A percentile compares a stretch with the other conserved stretches of the same genome.
Conservation (phyloP, 768 basidiomycete species). For the Stropharia rugosoannulata region DNA sequence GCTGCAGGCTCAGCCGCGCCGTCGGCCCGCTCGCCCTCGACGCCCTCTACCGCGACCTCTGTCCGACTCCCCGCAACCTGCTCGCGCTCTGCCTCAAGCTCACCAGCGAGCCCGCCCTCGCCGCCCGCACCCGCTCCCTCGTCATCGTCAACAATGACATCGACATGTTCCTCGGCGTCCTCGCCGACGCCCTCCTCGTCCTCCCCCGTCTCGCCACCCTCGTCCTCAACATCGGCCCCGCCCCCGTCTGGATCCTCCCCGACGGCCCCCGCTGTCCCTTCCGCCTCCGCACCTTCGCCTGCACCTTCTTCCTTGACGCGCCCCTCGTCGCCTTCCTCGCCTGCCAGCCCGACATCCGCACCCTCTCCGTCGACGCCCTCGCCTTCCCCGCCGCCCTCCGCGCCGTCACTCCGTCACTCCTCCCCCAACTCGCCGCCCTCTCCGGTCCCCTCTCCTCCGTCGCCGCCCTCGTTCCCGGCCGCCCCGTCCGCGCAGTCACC, state of each 20-base stretch:
- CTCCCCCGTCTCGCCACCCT: constrained; percentile 22
- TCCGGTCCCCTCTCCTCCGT: constrained; percentile 19
- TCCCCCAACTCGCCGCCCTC: constrained; percentile 17
- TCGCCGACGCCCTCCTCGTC: constrained; percentile 19
- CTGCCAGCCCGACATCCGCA: constrained; percentile 12
- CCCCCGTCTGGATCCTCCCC: constrained; percentile 24
- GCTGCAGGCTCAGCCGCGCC: constrained; percentile 20
- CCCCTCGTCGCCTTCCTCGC: constrained; percentile 16
- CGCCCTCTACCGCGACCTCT: constrained; percentile 22
- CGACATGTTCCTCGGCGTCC: constrained; percentile 21
- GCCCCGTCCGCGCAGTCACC: constrained; percentile 17
- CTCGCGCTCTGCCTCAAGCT: constrained; percentile 22
- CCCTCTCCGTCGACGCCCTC: constrained; percentile 11
- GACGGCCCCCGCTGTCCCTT: constrained; percentile 16
- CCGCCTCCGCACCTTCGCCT: constrained; percentile 18
- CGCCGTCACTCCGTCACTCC: constrained; percentile 3
- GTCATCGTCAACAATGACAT: constrained; percentile 14
- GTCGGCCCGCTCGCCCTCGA: constrained; percentile 17
- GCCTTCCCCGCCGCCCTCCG: background rate
- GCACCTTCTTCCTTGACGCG: constrained; percentile 16
- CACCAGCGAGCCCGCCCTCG: constrained; percentile 17
- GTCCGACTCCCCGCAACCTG: constrained; percentile 17
- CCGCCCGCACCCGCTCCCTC: constrained; percentile 19
- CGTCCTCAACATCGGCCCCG: constrained; percentile 17
- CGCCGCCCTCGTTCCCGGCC: constrained; percentile 17